Percentiles rank a stretch among this genome's conserved stretches.
These are phyloP conservation scores for Solanum boliviense DNA, from an alignment of 257 asterid species.

Conservation along the genomic window DNA sequence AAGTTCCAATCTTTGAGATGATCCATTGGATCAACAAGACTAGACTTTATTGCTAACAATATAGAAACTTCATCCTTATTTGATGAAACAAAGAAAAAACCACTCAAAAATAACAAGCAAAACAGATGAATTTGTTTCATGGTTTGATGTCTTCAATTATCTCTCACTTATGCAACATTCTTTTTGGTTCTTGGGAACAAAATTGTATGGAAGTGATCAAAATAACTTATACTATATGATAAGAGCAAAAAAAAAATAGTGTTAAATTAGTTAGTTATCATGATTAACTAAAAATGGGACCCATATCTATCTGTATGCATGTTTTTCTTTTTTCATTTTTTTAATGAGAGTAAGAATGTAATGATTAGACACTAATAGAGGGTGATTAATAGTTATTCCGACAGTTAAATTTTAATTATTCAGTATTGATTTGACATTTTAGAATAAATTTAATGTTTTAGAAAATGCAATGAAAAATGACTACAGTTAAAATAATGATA, in stretches of 20 bases:
- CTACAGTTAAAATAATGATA: background rate
- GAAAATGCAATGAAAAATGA: background rate
- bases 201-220: conserved; percentile 7
- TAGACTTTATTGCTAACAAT: conserved; percentile 38
- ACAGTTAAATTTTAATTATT: background rate
- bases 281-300: conserved; percentile 27
- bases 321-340: conserved; percentile 3
- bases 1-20: conserved; percentile 39
- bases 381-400: background rate
- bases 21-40: conserved; percentile 43
- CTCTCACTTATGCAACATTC: conserved; percentile 7
- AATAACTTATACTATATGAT: conserved; percentile 23
- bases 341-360: conserved; percentile 1
- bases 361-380: conserved; percentile 28
- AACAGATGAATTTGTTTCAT: conserved; percentile 10
- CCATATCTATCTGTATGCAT: conserved; percentile 33
- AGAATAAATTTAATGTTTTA: too few relatives aligned
- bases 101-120: conserved; percentile 40
- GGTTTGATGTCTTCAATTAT: conserved; percentile 2
- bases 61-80: conserved; percentile 31
- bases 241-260: conserved; percentile 4
- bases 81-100: conserved; percentile 31
- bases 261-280: conserved; percentile 28
- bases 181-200: conserved; percentile 24
- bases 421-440: background rate